These are phyloP conservation scores for Leccinum uliginosum DNA, from an alignment of 768 basidiomycete species.

Conservation along the genomic window DNA sequence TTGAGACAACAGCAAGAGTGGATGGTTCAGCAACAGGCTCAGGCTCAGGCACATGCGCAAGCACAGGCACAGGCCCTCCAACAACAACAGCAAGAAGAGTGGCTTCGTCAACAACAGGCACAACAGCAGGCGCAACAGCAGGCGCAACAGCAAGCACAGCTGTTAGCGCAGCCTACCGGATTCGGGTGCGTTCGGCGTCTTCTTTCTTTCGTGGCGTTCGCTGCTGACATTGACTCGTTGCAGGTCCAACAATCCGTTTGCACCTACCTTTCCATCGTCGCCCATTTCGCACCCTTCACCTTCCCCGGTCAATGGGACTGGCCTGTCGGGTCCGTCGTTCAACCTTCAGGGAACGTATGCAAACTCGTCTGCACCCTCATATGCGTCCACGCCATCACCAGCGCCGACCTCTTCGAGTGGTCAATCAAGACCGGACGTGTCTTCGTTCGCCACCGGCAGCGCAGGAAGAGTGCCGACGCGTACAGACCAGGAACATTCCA, in stretches of 20 bases:
- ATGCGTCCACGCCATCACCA: conserved; percentile 38
- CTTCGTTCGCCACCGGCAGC: conserved; percentile 8
- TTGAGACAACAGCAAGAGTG: conserved; percentile 61
- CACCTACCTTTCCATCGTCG: conserved; percentile 35
- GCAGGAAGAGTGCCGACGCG: conserved; percentile 31
- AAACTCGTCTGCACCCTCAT: conserved; percentile 33
- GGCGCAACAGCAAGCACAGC: conserved; percentile 29
- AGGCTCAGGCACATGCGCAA: conserved; percentile 15
- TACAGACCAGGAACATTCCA: conserved; percentile 66
- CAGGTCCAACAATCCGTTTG: conserved; percentile 96
- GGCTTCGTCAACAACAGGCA: conserved; percentile 59
- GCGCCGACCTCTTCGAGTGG: conserved; percentile 35
- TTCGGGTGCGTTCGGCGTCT: conserved; percentile 52
- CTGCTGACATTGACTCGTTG: conserved; percentile 26
- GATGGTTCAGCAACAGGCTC: conserved; percentile 57
- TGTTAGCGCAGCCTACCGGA: conserved; percentile 65
- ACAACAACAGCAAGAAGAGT: conserved; percentile 52
- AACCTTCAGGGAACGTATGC: conserved; percentile 69
- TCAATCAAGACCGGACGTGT: conserved; percentile 35
- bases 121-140: conserved; percentile 36
- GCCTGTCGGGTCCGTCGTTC: conserved; percentile 46
- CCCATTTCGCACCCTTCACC: conserved; percentile 34
- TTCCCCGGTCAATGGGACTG: conserved; percentile 28
- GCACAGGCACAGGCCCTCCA: conserved; percentile 32
- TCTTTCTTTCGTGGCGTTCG: conserved; percentile 1